A percentile compares a stretch with the other conserved stretches of the same genome.
Evolutionary conservation across 805 yeast genomes (phyloP).

Genomic region (Komagataella populi): DNA sequence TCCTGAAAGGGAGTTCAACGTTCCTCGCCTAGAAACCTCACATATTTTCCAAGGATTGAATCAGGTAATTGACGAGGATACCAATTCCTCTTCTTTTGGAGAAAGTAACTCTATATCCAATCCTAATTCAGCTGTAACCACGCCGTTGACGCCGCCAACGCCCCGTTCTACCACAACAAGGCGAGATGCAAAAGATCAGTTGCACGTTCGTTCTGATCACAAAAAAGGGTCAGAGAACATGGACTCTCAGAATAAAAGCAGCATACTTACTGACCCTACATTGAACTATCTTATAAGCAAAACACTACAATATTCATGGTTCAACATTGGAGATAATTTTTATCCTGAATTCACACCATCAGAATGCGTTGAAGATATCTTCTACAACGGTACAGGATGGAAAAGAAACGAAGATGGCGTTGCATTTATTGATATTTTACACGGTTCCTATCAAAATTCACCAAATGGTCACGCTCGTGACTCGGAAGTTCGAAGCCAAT

Average conservation of each 20-base stretch:
- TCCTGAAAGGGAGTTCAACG: constrained; percentile 5
- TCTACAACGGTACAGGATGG: constrained; percentile 59
- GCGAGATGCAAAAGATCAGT: not conserved
- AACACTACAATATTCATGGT: constrained; percentile 18
- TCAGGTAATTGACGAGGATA: constrained; percentile 8
- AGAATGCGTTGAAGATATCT: constrained; percentile 63
- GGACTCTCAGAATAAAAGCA: not conserved
- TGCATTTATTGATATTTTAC: constrained; percentile 20
- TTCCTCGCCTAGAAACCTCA: constrained; percentile 8
- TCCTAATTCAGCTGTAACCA: not conserved
- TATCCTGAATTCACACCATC: constrained; percentile 45
- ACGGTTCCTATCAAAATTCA: not conserved
- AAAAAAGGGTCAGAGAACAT: not conserved
- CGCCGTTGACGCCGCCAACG: not conserved
- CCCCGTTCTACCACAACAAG: not conserved
- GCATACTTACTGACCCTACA: not conserved
- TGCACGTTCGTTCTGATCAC: not conserved
- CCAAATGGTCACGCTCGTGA: not conserved
- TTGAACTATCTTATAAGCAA: constrained; percentile 13
- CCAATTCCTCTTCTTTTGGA: not conserved
- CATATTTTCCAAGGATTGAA: constrained; percentile 13
- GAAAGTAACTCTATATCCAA: not conserved
- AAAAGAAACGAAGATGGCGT: constrained; percentile 32
- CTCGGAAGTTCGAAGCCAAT: not conserved
- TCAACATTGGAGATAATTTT: constrained; percentile 10